These are phyloP conservation scores for Rostrohypoxylon terebratum DNA, from an alignment of 495 filamentous ascomycete genomes.

Conservation along the genomic window DNA sequence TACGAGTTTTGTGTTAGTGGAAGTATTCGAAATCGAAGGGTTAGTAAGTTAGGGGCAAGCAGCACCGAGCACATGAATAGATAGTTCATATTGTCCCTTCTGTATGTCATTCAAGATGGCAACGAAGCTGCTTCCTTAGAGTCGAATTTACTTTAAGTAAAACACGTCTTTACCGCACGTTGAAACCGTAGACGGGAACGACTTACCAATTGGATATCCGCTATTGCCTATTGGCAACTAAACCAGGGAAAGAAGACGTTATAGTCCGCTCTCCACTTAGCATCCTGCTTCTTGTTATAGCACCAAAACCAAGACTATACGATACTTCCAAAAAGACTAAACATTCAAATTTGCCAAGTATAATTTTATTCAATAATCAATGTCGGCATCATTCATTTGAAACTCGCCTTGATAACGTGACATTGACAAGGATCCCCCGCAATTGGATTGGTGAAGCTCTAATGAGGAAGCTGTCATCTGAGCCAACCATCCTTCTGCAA, in stretches of 20 bases:
- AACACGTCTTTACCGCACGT: background rate
- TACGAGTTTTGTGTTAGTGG: constrained; percentile 20
- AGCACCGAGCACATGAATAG: background rate
- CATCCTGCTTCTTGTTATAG: background rate
- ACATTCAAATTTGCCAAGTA: background rate
- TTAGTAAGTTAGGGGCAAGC: constrained; percentile 8
- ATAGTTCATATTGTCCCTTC: background rate
- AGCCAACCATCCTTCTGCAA: constrained; percentile 1
- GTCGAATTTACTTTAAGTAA: background rate
- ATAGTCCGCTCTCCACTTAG: background rate
- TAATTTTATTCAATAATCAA: constrained; percentile 5
- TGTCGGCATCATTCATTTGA: constrained; percentile 4
- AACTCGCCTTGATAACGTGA: constrained; percentile 44
- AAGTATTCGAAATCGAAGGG: background rate
- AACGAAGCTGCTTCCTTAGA: background rate
- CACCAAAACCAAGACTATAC: background rate
- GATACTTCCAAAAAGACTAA: background rate
- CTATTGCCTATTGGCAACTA: background rate
- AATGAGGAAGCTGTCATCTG: constrained; percentile 9
- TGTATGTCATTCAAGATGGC: background rate
- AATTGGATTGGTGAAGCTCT: constrained; percentile 35
- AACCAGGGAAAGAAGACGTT: background rate
- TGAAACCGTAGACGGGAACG: background rate
- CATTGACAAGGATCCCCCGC: constrained; percentile 44
- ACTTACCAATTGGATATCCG: constrained; percentile 23